Percentiles rank a stretch among this genome's conserved stretches.
Conservation (phyloP, 495 filamentous ascomycete species). For the Sphaerosporella brunnea region DNA sequence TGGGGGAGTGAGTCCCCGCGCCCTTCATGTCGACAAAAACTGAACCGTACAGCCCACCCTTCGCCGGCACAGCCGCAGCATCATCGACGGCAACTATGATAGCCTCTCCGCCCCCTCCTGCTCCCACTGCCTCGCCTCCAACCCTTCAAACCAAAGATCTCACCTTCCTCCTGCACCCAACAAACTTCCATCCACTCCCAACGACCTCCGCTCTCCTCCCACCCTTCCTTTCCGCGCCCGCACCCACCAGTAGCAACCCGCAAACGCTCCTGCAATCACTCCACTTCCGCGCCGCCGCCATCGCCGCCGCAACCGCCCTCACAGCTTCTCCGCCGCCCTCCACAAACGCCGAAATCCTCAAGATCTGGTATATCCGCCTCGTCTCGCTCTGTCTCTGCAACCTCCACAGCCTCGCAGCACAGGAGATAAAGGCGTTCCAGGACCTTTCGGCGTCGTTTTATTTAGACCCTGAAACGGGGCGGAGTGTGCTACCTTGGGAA, state of each 20-base stretch:
- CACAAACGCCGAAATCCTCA: conserved; percentile 42
- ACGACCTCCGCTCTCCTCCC: conserved; percentile 45
- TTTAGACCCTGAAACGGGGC: conserved; percentile 31
- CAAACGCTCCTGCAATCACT: conserved; percentile 37
- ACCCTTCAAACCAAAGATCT: conserved; percentile 46
- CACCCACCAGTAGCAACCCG: conserved; percentile 33
- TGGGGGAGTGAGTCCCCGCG: conserved; percentile 32
- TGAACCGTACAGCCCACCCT: conserved; percentile 8
- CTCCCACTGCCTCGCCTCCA: conserved; percentile 27
- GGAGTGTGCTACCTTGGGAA: conserved; percentile 68
- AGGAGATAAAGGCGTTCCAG: conserved; percentile 68
- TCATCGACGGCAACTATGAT: too few relatives aligned
- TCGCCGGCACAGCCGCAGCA: conserved; percentile 3
- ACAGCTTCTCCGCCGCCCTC: conserved; percentile 14
- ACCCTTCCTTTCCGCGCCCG: conserved; percentile 38
- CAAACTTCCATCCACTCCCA: conserved; percentile 63
- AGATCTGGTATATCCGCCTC: conserved; percentile 63
- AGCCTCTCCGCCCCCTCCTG: conserved; percentile 27
- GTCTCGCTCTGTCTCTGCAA: conserved; percentile 66
- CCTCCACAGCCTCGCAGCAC: conserved; percentile 56
- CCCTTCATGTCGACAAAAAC: conserved; percentile 2
- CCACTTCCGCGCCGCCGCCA: conserved; percentile 30
- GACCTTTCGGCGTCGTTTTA: conserved; percentile 61
- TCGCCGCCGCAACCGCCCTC: conserved; percentile 6
- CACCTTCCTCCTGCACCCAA: conserved; percentile 56